These are phyloP conservation scores for Podosphaera fusca DNA, from an alignment of 2,329 filamentous ascomycete species.

Conservation along the genomic window DNA sequence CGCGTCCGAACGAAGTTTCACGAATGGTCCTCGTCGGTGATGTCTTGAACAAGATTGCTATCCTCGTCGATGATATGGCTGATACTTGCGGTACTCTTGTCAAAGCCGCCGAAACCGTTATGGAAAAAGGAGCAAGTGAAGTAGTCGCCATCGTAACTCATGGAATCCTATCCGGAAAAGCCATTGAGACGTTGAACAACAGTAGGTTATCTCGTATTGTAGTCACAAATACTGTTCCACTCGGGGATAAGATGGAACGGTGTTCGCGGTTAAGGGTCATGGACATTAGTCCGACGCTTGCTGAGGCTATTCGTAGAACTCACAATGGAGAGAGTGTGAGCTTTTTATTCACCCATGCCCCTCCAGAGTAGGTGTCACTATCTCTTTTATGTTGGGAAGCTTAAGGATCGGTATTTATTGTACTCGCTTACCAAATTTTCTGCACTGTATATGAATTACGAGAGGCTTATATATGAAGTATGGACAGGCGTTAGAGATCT, in stretches of 20 bases:
- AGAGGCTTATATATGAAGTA: too few species aligned
- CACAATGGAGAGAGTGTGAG: constrained; percentile 46
- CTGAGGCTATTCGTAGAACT: constrained; percentile 46
- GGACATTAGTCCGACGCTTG: constrained; percentile 67
- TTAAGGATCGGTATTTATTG: too few species aligned
- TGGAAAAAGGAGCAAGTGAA: constrained; percentile 64
- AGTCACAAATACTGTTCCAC: constrained; percentile 73
- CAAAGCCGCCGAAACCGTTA: constrained; percentile 77
- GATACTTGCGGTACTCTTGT: constrained; percentile 76
- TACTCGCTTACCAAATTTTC: too few species aligned
- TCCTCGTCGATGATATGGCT: constrained; percentile 94
- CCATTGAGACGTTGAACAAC: constrained; percentile 50
- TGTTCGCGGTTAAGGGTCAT: constrained; percentile 74
- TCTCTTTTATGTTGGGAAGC: too few species aligned
- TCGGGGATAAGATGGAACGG: constrained; percentile 54
- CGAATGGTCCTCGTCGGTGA: constrained; percentile 94
- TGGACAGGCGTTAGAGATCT: too few species aligned
- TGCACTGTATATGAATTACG: too few species aligned
- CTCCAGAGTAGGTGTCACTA: constrained; percentile 19
- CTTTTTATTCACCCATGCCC: constrained; percentile 45
- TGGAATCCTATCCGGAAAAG: constrained; percentile 71
- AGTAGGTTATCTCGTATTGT: constrained; percentile 58
- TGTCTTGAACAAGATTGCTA: constrained; percentile 73
- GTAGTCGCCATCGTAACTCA: constrained; percentile 92
- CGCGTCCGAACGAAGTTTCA: constrained; percentile 73